These are phyloP conservation scores for Cystobasidium sp. DNA, from an alignment of 1,284 basidiomycete genomes.

Conservation along the genomic window DNA sequence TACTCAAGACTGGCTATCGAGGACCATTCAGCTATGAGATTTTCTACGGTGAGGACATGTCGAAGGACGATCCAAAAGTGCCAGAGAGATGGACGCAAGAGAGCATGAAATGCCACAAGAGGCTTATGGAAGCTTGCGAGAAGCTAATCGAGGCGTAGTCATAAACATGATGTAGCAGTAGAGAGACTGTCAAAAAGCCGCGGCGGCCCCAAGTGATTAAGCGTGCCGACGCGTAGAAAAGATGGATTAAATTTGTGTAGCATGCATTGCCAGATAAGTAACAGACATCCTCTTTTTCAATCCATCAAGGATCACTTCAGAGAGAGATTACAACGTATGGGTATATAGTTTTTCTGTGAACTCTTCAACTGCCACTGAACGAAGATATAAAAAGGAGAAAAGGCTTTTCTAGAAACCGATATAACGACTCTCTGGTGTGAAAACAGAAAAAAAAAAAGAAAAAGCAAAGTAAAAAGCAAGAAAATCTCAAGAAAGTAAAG, in stretches of 20 bases:
- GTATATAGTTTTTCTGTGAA: no score
- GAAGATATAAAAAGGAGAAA: no score
- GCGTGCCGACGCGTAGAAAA: neutral
- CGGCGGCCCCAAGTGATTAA: no score
- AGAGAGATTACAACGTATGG: no score
- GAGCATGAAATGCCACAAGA: conserved; percentile 33
- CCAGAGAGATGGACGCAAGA: conserved; percentile 39
- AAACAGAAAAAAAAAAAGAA: neutral
- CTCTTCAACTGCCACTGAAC: no score
- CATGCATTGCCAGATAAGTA: conserved; percentile 9
- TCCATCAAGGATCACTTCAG: no score
- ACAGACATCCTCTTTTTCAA: no score
- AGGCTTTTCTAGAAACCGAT: no score
- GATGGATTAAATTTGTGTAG: neutral
- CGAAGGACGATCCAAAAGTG: conserved; percentile 35
- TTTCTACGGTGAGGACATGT: conserved; percentile 45
- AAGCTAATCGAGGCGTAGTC: neutral
- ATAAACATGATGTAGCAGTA: neutral
- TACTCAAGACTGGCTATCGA: conserved; percentile 47
- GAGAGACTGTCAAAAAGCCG: no score
- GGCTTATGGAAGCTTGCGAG: conserved; percentile 38
- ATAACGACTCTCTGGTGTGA: neutral
- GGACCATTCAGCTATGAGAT: conserved; percentile 48
- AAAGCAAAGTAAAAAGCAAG: neutral
- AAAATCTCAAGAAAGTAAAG: neutral